These are phyloP conservation scores for Ambispora gerdemannii DNA, from an alignment of 192 early-diverging fungal genomes.

Conservation along the genomic window DNA sequence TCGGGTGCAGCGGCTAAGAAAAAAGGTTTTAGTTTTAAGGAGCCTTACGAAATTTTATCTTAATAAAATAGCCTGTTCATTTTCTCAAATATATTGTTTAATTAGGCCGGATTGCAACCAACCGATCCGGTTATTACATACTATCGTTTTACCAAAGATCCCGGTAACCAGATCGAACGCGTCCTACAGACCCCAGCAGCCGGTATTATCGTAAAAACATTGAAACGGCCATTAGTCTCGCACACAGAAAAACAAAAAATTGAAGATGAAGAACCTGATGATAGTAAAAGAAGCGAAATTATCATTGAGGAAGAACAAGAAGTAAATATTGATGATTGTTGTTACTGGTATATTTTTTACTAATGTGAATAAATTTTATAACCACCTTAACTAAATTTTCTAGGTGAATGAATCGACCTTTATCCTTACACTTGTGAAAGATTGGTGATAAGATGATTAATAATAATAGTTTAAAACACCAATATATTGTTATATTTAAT, in stretches of 20 bases:
- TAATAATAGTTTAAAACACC: too few species aligned
- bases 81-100: background rate
- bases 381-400: slow-evolving; percentile 23
- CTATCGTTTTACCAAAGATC: slow-evolving; percentile 72
- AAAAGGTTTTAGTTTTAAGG: slow-evolving; percentile 57
- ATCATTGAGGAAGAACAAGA: slow-evolving; percentile 86
- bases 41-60: background rate
- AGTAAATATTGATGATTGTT: slow-evolving; percentile 30
- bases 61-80: too few species aligned
- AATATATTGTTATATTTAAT: too few species aligned
- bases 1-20: slow-evolving; percentile 92
- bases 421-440: slow-evolving; percentile 61
- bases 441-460: slow-evolving; percentile 31
- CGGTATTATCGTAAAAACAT: slow-evolving; percentile 63
- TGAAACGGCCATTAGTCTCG: slow-evolving; percentile 68
- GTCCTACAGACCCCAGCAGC: slow-evolving; percentile 67
- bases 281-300: slow-evolving; percentile 40
- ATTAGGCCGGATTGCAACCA: slow-evolving; percentile 68
- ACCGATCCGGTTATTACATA: slow-evolving; percentile 87
- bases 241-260: slow-evolving; percentile 35
- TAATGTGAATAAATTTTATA: background rate
- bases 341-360: background rate
- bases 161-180: slow-evolving; percentile 61
- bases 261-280: slow-evolving; percentile 10
- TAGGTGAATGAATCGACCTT: slow-evolving; percentile 72